A percentile compares a stretch with the other conserved stretches of the same genome.
phyloP scores from a whole-genome alignment of 768 basidiomycete genomes.

The Lepiota brunneoincarnata region DNA sequence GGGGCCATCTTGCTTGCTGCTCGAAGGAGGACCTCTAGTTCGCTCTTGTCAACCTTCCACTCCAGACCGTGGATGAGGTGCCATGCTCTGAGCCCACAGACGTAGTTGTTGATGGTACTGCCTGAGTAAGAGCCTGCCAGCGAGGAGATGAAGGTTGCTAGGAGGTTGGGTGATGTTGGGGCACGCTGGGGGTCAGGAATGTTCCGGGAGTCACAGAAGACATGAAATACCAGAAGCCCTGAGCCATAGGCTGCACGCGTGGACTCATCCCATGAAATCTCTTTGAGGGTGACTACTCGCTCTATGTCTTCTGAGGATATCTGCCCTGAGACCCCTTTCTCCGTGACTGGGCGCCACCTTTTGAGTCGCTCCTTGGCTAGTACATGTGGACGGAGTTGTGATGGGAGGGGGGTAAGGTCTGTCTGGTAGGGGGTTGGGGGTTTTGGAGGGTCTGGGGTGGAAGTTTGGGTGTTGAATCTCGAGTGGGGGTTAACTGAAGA shows the following conservation, averaged over 20 bases:
- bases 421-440: conserved; percentile 24
- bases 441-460: conserved; percentile 25
- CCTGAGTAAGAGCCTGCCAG: conserved; percentile 18
- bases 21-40: conserved; percentile 8
- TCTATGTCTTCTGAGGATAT: not conserved
- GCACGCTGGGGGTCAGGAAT: conserved; percentile 25
- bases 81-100: conserved; percentile 29
- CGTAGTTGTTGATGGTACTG: conserved; percentile 18
- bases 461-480: conserved; percentile 18
- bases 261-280: conserved; percentile 17
- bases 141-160: conserved; percentile 27
- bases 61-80: conserved; percentile 24
- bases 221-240: conserved; percentile 30
- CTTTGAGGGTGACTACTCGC: not conserved
- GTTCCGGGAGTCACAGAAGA: conserved; percentile 26
- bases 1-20: conserved; percentile 15
- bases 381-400: conserved; percentile 22
- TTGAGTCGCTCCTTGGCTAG: conserved; percentile 19
- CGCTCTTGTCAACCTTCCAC: conserved; percentile 16
- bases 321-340: not conserved
- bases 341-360: conserved; percentile 18
- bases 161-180: conserved; percentile 17
- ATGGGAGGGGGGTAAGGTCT: conserved; percentile 17
- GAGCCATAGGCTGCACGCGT: conserved; percentile 29
- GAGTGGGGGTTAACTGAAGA: not conserved